Base-by-base conservation (phyloP, 768 basidiomycete genomes). In the Agrocybe praecox region DNA sequence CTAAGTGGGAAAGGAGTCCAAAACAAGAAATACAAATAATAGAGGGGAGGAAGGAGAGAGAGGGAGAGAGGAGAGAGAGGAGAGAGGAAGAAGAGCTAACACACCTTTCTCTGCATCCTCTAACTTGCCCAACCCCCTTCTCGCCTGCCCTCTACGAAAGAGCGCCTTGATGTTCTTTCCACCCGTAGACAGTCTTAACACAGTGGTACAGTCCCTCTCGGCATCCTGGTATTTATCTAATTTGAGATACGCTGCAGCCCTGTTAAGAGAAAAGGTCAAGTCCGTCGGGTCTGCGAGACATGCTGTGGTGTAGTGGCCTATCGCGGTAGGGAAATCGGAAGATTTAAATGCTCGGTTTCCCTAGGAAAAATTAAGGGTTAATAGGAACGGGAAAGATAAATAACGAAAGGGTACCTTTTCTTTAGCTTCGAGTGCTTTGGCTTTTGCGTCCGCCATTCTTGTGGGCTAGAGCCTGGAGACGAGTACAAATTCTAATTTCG, bases 211-310 rank as follows among this genome's bases (percentile, higher is more conserved):
- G 67, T 96, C 94, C 54, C 90, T 72, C 64, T 90, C 88, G 17
- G 89, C 90, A 72, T 96, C 94, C 67, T 87, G 82, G 62, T 83
- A 94, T 94, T 96, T 97, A 83, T 86, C 88, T 76, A 96, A 83
- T 80, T 94, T 96, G 58, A 98, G 81, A 76, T 96, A 96, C 23
- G 94, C 92, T 33, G 92, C 90, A 2, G 94, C 92, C 44, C 96
- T 85, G 68, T 98, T 98, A 32, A 96, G 78, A 32, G 89, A 86
- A 60, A 88, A 90, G 0, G 92, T 89, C n/a, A 83, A 76, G 64
- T 96, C 92, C 0, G 68, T 75, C 11, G 75, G 69, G 70, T 96
- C 88, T 1, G 87, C 82, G 18, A 92, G 69, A 45, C 90, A 85
- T 3, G 96, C 95, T 1, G 84, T 74, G 29, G 91, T 89, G 73